Evolutionary conservation across 768 basidiomycete genomes (phyloP).

Genomic region (Boletus edulis): DNA sequence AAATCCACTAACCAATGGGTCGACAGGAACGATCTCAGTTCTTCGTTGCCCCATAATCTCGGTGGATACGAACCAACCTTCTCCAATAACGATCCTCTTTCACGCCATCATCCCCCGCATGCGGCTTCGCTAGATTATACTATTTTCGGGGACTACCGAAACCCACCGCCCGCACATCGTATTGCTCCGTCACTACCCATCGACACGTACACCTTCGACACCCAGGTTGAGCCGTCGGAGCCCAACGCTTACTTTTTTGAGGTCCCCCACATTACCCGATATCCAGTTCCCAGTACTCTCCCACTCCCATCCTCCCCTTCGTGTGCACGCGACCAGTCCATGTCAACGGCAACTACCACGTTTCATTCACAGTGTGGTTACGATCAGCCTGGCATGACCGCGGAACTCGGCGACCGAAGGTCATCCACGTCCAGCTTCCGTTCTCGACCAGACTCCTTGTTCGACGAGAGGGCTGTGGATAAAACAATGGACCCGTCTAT

Average conservation of each 20-base stretch:
- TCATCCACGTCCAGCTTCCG: conserved; percentile 9
- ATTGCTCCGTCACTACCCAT: conserved; percentile 5
- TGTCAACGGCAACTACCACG: conserved; percentile 1
- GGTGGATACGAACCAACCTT: conserved; percentile 20
- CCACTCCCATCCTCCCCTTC: conserved; percentile 5
- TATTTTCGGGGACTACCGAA: conserved; percentile 10
- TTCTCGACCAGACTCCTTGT: conserved; percentile 8
- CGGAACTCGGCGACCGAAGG: conserved; percentile 8
- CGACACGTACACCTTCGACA: conserved; percentile 8
- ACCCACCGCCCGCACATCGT: conserved; percentile 14
- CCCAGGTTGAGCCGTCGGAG: conserved; percentile 12
- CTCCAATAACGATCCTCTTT: conserved; percentile 9
- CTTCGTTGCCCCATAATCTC: conserved; percentile 28
- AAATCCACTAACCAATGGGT: conserved; percentile 34
- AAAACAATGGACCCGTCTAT: conserved; percentile 4
- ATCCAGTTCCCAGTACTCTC: conserved; percentile 24
- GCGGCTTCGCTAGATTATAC: conserved; percentile 15
- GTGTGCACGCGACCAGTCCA: conserved; percentile 2
- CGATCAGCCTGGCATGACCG: conserved; percentile 5
- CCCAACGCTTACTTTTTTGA: conserved; percentile 26
- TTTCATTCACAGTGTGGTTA: conserved; percentile 12
- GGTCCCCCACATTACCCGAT: conserved; percentile 26
- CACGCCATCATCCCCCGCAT: conserved; percentile 1
- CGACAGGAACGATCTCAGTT: conserved; percentile 24
- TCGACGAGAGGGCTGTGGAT: conserved; percentile 3